These are phyloP conservation scores for Echites panduratus DNA, from an alignment of 257 asterid genomes.

Conservation along the genomic window DNA sequence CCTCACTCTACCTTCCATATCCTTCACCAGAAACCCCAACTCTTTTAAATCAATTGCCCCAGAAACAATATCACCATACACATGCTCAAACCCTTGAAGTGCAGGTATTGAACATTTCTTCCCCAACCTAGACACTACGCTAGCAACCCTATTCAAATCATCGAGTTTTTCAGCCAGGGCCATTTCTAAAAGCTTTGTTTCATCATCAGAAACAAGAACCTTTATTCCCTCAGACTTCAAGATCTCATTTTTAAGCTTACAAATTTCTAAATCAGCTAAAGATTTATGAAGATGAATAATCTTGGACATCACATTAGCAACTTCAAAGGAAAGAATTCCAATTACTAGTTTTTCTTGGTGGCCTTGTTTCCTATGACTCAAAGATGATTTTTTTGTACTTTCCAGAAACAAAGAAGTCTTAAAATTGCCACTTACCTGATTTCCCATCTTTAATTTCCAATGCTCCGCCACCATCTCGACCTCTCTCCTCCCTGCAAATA, in stretches of 20 bases:
- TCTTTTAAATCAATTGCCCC: constrained; percentile 64
- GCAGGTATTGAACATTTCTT: constrained; percentile 83
- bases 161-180: constrained; percentile 71
- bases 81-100: constrained; percentile 90
- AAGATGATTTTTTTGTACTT: constrained; percentile 41
- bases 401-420: constrained; percentile 69
- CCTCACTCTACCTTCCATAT: constrained; percentile 80
- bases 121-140: constrained; percentile 83
- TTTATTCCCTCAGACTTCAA: constrained; percentile 57
- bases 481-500: constrained; percentile 16
- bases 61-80: constrained; percentile 68
- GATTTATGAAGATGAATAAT: constrained; percentile 77
- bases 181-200: constrained; percentile 55
- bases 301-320: constrained; percentile 93
- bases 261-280: constrained; percentile 50
- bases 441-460: constrained; percentile 80
- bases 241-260: constrained; percentile 75
- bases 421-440: constrained; percentile 82
- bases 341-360: constrained; percentile 38
- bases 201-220: constrained; percentile 60
- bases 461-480: constrained; percentile 85
- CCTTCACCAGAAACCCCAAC: constrained; percentile 82
- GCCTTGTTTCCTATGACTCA: constrained; percentile 29
- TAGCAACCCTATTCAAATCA: constrained; percentile 71
- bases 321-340: constrained; percentile 91